Percentiles rank a stretch among this genome's conserved stretches.
Conservation (phyloP, 768 basidiomycete genomes). For the Trametes punicea region DNA sequence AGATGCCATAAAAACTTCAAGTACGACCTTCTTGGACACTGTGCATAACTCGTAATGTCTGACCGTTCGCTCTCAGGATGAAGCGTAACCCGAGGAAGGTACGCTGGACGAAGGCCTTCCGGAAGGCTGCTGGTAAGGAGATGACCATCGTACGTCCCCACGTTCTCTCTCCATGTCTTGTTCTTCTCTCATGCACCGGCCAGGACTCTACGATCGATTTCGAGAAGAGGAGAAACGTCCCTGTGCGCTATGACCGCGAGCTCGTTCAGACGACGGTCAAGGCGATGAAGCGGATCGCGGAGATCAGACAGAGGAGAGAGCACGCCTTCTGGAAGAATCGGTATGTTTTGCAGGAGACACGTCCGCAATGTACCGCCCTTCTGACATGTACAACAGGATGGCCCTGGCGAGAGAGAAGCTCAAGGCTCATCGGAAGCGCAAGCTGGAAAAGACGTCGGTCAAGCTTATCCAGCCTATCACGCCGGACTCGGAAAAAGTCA, state of each 20-base stretch:
- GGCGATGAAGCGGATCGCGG: conserved; percentile 93
- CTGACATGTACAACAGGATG: conserved; percentile 55
- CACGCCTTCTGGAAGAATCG: conserved; percentile 95
- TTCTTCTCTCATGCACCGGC: neutral
- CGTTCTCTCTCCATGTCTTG: conserved; percentile 2
- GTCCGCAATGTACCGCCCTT: no score
- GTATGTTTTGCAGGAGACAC: conserved; percentile 31
- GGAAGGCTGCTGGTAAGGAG: conserved; percentile 98
- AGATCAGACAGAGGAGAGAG: conserved; percentile 89
- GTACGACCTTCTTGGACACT: conserved; percentile 39
- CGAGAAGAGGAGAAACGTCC: conserved; percentile 97
- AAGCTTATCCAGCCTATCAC: conserved; percentile 65
- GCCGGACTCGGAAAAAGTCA: conserved; percentile 44
- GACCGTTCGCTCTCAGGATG: conserved; percentile 59
- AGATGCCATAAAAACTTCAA: conserved; percentile 99
- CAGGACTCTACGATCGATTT: conserved; percentile 99
- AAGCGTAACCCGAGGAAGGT: conserved; percentile 99
- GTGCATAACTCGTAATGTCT: neutral
- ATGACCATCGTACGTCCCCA: conserved; percentile 82
- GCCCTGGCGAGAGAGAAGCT: conserved; percentile 76
- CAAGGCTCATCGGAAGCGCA: conserved; percentile 68
- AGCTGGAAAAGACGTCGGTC: conserved; percentile 50
- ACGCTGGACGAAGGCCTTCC: conserved; percentile 98
- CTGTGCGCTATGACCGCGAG: conserved; percentile 95
- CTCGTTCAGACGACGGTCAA: conserved; percentile 88